Evolutionary conservation across 352 stramenopile species (phyloP).

Genomic region (Saprolegnia parasitica): DNA sequence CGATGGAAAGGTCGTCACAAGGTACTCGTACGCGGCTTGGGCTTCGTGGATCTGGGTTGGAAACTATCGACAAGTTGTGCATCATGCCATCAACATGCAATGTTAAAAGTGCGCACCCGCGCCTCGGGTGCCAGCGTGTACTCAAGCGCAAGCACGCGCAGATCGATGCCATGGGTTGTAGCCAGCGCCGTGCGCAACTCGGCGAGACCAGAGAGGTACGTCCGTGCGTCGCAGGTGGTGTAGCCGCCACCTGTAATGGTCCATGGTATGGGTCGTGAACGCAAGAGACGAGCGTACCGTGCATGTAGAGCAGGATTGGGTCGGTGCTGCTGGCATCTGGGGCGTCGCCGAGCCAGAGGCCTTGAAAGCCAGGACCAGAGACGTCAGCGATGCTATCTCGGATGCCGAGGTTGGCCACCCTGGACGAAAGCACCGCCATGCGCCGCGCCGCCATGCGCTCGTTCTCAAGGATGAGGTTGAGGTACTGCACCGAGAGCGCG

Average conservation of each 20-base stretch:
- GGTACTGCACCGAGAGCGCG: conserved; percentile 1
- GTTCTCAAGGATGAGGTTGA: not conserved
- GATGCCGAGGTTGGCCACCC: not conserved
- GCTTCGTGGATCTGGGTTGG: conserved; percentile 21
- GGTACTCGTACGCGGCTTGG: conserved; percentile 10
- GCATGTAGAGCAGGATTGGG: conserved; percentile 19
- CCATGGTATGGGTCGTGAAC: not conserved
- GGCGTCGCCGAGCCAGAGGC: conserved; percentile 15
- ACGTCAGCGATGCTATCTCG: not conserved
- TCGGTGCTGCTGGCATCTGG: not conserved
- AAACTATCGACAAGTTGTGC: conserved; percentile 1
- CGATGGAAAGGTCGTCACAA: not conserved
- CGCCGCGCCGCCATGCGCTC: not conserved
- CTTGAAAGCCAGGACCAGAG: conserved; percentile 5
- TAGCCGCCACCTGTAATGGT: conserved; percentile 23
- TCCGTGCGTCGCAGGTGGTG: not conserved
- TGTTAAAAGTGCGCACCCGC: not conserved
- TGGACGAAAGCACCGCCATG: not conserved
- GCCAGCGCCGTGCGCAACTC: not conserved
- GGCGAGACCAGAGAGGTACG: conserved; percentile 1
- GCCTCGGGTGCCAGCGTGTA: conserved; percentile 25
- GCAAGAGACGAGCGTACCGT: conserved; percentile 6
- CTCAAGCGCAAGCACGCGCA: conserved; percentile 2
- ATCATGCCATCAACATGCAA: not conserved
- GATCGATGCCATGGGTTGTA: not conserved